Percentiles rank a stretch among this genome's conserved stretches.
Conservation (phyloP, 2,329 filamentous ascomycete genomes). For the Aspergillus aculeatus region DNA sequence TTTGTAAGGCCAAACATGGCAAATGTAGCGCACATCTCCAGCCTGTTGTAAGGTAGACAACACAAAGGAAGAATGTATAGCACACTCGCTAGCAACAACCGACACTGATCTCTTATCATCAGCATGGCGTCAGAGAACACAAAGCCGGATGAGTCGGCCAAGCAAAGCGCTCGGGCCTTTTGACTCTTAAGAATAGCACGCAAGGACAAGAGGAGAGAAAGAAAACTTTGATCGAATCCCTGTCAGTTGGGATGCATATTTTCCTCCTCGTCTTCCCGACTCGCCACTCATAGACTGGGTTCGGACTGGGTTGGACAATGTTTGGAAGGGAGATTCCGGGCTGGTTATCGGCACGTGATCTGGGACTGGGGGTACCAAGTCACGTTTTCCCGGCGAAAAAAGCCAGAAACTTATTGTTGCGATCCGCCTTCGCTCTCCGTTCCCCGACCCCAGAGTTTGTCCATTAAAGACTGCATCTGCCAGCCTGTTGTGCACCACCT, state of each 20-base stretch:
- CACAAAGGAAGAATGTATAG: not conserved
- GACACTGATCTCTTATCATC: not conserved
- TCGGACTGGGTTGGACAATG: conserved; percentile 15
- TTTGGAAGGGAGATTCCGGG: conserved; percentile 15
- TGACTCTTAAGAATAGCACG: not conserved
- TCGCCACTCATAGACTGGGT: not conserved
- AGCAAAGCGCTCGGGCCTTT: not conserved
- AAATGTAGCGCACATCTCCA: not conserved
- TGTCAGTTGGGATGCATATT: not conserved
- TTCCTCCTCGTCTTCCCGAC: not conserved
- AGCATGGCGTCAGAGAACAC: not conserved
- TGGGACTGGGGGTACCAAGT: conserved; percentile 5
- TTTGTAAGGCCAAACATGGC: not conserved
- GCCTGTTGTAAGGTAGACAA: not conserved
- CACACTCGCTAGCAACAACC: not conserved
- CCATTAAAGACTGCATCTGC: conserved; percentile 8
- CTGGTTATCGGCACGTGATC: conserved; percentile 18
- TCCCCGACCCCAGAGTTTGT: conserved; percentile 15
- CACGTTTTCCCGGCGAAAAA: conserved; percentile 27
- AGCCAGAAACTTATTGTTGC: conserved; percentile 21
- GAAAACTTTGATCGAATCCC: not conserved
- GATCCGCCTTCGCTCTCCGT: conserved; percentile 17
- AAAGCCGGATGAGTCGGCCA: not conserved
- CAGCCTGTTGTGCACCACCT: not conserved
- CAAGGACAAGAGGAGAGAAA: not conserved